These are phyloP conservation scores for Lepidopterella palustris DNA, from an alignment of 495 filamentous ascomycete species.

Conservation along the genomic window DNA sequence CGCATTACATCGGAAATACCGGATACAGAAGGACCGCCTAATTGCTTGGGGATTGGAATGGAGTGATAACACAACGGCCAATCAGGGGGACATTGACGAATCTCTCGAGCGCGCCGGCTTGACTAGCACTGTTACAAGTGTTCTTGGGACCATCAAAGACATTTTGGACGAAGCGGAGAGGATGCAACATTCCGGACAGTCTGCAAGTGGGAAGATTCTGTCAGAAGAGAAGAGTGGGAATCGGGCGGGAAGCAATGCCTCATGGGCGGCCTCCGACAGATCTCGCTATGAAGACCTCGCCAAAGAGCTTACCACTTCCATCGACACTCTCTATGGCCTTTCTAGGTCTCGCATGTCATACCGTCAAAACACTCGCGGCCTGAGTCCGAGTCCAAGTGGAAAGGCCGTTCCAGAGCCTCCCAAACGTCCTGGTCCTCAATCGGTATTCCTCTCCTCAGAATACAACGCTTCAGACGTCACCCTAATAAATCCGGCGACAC, in stretches of 20 bases:
- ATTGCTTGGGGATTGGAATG: constrained; percentile 88
- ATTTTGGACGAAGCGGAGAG: constrained; percentile 78
- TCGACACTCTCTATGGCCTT: constrained; percentile 84
- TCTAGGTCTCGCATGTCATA: constrained; percentile 58
- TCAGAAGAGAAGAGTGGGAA: constrained; percentile 30
- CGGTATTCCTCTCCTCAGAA: constrained; percentile 21
- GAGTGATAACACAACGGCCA: constrained; percentile 62
- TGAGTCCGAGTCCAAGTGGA: constrained; percentile 40
- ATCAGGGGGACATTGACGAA: constrained; percentile 78
- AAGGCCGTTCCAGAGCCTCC: constrained; percentile 39
- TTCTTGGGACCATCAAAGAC: constrained; percentile 84
- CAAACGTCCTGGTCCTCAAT: constrained; percentile 12
- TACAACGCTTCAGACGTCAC: constrained; percentile 29
- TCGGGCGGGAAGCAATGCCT: constrained; percentile 24
- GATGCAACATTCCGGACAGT: constrained; percentile 45
- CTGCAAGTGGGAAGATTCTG: constrained; percentile 4
- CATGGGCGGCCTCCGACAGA: constrained; percentile 52
- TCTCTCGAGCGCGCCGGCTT: constrained; percentile 75
- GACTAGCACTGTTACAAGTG: constrained; percentile 79
- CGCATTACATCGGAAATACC: constrained; percentile 50
- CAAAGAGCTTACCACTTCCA: constrained; percentile 71
- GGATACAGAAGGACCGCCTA: constrained; percentile 67
- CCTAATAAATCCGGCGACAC: constrained; percentile 24
- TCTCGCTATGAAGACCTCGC: constrained; percentile 61
- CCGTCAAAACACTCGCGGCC: constrained; percentile 26